phyloP scores from a whole-genome alignment of 305 asterid species.

The Fraxinus floribunda region DNA sequence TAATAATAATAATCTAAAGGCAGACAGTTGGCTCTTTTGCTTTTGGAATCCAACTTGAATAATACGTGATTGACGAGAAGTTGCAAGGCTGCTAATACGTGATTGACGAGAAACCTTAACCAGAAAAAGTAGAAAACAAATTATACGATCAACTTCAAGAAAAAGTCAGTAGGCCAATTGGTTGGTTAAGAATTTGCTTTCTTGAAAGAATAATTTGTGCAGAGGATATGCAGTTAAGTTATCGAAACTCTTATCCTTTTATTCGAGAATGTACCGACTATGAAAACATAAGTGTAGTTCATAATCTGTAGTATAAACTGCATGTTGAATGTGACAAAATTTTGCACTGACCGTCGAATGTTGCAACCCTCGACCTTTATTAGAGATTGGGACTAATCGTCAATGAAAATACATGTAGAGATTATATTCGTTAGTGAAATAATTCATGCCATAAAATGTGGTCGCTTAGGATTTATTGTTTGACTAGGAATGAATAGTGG shows the following conservation, averaged over 20 bases:
- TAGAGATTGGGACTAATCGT: neutral
- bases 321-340: neutral
- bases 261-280: neutral
- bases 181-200: slow-evolving; percentile 36
- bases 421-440: no score
- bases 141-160: slow-evolving; percentile 22
- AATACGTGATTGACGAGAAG: no score
- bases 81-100: slow-evolving; percentile 17
- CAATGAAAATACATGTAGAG: neutral
- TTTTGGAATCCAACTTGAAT: slow-evolving; percentile 15
- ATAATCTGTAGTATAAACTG: neutral
- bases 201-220: slow-evolving; percentile 6
- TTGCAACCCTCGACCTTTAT: neutral
- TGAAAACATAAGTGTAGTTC: neutral
- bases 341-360: no score
- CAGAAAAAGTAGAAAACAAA: slow-evolving; percentile 24
- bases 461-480: neutral
- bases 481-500: neutral
- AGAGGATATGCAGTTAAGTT: neutral
- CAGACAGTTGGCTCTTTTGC: slow-evolving; percentile 29
- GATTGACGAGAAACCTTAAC: slow-evolving; percentile 31
- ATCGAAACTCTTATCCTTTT: neutral
- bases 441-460: no score
- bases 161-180: slow-evolving; percentile 24
- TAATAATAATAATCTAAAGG: no score